Evolutionary conservation across 192 early-diverging fungal genomes (phyloP), one percentile per base, ranked within the genome.

Genomic region (Coemansia sp.): DNA sequence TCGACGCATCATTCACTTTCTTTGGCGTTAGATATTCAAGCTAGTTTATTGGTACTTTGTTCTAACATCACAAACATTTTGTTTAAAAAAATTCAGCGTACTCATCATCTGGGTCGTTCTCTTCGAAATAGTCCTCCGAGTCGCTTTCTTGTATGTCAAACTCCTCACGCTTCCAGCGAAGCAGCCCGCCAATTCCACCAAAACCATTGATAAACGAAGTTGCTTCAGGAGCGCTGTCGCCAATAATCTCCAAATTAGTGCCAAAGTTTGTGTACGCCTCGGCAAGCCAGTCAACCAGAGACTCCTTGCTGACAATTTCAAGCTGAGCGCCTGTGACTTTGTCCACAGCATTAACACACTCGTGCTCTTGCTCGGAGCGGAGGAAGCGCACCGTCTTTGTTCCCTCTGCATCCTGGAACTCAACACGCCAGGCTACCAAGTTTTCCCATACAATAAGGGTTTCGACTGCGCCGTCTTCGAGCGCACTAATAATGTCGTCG

Each of bases 381-480:
- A 95, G 82, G 76, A 93, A 87, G 58, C 85, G 84, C 65, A 90
- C 80, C 4, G 85, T 69, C 65, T 89, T 88, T 43, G 82, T 82
- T 55, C 88, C 87, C 14, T 87, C 90, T 39, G 71, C 51, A 68
- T 93, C 91, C 66, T 89, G 92, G 27, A 99, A 82, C 1, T 86
- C 83, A 68, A 87, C 87, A 19, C 96, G 91, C 43, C 73, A 81
- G 54, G 89, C 74, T 27, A 95, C 94, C 73, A 99, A 80, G 77
- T 91, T 92, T 75, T 99, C 97, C 90, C 92, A 99, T 22, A 98
- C 92, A 70, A 99, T 97, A 64, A 99, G 83, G 8, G 88, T 96
- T 75, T 99, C 96, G n/a, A 99, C 93, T n/a, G 97, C 97, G 55
- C 97, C 95, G 72, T 94, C 82, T 54, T 98, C 96, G 62, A 99